Evolutionary conservation across 305 asterid genomes (phyloP).

Genomic region (Fraxinus baroniana): DNA sequence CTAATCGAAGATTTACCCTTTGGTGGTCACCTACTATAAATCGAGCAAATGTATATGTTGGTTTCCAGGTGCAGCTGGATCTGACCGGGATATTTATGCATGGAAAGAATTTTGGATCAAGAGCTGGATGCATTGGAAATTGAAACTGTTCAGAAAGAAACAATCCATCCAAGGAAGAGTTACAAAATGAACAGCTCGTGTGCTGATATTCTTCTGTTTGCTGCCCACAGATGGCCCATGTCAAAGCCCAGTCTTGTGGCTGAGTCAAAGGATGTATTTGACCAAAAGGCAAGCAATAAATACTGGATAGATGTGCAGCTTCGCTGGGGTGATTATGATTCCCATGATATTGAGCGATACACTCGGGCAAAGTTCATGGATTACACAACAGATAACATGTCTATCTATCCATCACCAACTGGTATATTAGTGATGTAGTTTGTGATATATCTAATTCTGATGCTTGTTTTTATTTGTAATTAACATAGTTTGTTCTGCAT

Average conservation of each 20-base stretch:
- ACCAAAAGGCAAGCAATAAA: slow-evolving; percentile 96
- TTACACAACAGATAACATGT: slow-evolving; percentile 98
- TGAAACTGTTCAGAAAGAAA: slow-evolving; percentile 99
- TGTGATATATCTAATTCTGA: not conserved
- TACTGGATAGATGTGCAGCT: slow-evolving; percentile 99
- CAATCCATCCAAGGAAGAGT: slow-evolving; percentile 98
- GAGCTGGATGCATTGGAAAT: slow-evolving; percentile 97
- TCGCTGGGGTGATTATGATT: slow-evolving; percentile 99
- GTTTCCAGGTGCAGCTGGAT: slow-evolving; percentile 99
- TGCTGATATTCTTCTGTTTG: slow-evolving; percentile 94
- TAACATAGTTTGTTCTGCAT: slow-evolving; percentile 17
- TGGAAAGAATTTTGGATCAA: slow-evolving; percentile 97
- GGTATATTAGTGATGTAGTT: slow-evolving; percentile 41
- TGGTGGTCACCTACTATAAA: slow-evolving; percentile 99
- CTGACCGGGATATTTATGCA: slow-evolving; percentile 99
- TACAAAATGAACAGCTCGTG: slow-evolving; percentile 99
- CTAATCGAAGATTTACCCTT: slow-evolving; percentile 92
- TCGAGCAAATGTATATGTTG: slow-evolving; percentile 96
- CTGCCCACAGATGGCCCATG: slow-evolving; percentile 99
- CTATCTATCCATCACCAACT: slow-evolving; percentile 98
- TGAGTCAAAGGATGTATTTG: slow-evolving; percentile 97
- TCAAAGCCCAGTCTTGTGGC: slow-evolving; percentile 99
- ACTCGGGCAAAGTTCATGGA: slow-evolving; percentile 98
- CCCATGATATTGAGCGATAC: slow-evolving; percentile 96
- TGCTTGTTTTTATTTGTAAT: not conserved